These are phyloP conservation scores for Hypoxylon sp. DNA, from an alignment of 2,329 filamentous ascomycete species.

Conservation along the genomic window DNA sequence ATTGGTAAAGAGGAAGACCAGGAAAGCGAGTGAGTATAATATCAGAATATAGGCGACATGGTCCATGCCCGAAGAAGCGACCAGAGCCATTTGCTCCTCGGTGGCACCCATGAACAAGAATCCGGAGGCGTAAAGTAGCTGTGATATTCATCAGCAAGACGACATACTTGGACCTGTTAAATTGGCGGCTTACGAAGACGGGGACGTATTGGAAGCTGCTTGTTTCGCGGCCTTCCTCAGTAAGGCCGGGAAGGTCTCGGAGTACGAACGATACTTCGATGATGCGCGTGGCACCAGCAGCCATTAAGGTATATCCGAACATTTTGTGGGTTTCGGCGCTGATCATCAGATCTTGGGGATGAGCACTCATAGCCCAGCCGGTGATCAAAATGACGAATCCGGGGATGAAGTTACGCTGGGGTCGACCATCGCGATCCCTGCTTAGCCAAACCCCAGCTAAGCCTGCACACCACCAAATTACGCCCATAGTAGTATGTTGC, in stretches of 20 bases:
- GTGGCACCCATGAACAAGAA: conserved; percentile 99
- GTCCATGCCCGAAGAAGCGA: conserved; percentile 81
- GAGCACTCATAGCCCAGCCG: conserved; percentile 94
- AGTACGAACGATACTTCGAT: conserved; percentile 94
- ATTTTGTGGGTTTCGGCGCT: conserved; percentile 90
- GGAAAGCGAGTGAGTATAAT: conserved; percentile 88
- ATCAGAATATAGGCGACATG: conserved; percentile 95
- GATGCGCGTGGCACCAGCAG: conserved; percentile 84
- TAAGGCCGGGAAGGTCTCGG: conserved; percentile 76
- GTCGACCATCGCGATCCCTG: conserved; percentile 83
- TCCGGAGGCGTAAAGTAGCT: conserved; percentile 92
- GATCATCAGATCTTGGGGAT: conserved; percentile 86
- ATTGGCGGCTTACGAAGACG: conserved; percentile 72
- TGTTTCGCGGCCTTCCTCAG: conserved; percentile 76
- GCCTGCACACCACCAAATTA: conserved; percentile 97
- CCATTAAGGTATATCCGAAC: conserved; percentile 97
- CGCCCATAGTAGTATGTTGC: conserved; percentile 99
- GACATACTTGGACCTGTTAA: not conserved
- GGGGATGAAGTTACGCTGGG: conserved; percentile 93
- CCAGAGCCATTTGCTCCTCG: conserved; percentile 91
- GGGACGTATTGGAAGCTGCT: conserved; percentile 80
- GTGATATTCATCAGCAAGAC: conserved; percentile 43
- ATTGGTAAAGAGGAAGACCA: conserved; percentile 92
- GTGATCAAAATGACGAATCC: conserved; percentile 92
- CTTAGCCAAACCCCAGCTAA: conserved; percentile 94